These are phyloP conservation scores for Exophiala xenobiotica DNA, from an alignment of 2,329 filamentous ascomycete genomes.

Conservation along the genomic window DNA sequence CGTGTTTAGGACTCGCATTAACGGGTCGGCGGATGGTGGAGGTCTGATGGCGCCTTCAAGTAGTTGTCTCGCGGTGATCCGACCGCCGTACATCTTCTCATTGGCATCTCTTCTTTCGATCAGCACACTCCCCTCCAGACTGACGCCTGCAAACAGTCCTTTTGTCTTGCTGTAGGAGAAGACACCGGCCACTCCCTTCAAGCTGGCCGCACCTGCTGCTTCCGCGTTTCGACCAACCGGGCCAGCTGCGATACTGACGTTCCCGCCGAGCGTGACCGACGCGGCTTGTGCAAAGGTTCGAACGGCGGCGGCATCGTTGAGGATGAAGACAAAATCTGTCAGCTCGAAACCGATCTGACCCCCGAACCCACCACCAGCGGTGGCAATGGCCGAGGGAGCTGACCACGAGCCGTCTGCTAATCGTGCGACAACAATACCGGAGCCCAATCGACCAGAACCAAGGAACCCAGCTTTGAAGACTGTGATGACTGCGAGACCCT, in stretches of 20 bases:
- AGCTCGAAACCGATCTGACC: conserved; percentile 54
- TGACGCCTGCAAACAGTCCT: conserved; percentile 93
- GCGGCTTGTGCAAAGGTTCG: conserved; percentile 92
- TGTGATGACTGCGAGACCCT: conserved; percentile 52
- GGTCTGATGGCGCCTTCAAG: conserved; percentile 74
- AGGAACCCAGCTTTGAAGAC: conserved; percentile 53
- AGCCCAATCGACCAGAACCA: conserved; percentile 51
- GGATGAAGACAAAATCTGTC: conserved; percentile 85
- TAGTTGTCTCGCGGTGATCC: conserved; percentile 77
- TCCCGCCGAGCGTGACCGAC: conserved; percentile 88
- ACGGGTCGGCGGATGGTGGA: conserved; percentile 76
- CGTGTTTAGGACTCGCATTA: conserved; percentile 82
- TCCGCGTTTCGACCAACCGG: conserved; percentile 94
- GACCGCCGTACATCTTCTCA: conserved; percentile 86
- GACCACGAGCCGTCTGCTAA: conserved; percentile 51
- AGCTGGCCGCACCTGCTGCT: conserved; percentile 87
- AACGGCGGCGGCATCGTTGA: conserved; percentile 87
- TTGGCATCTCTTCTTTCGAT: conserved; percentile 96
- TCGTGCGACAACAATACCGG: conserved; percentile 50
- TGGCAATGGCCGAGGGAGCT: conserved; percentile 50
- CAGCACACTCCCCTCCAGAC: conserved; percentile 86
- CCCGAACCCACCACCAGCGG: conserved; percentile 50
- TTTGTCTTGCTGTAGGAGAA: conserved; percentile 99
- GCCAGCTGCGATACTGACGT: conserved; percentile 92
- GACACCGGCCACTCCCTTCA: conserved; percentile 84